These are phyloP conservation scores for Parasarocladium wereldwijsianum DNA, from an alignment of 2,329 filamentous ascomycete genomes.

Conservation along the genomic window DNA sequence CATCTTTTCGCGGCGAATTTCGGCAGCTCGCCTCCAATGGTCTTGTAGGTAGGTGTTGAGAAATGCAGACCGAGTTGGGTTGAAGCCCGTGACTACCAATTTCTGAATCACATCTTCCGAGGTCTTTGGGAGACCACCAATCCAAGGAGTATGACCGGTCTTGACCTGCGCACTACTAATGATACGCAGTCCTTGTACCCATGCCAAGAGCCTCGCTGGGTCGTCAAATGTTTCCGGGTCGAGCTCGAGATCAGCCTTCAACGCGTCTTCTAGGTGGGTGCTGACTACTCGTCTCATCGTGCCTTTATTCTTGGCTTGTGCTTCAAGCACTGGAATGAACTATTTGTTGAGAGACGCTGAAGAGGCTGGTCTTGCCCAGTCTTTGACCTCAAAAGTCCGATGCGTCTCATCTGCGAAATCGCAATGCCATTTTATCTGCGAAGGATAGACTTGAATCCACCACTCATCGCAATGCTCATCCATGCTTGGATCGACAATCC, in stretches of 20 bases:
- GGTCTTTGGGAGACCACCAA: constrained; percentile 33
- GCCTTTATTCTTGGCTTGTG: constrained; percentile 13
- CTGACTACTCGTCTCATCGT: constrained; percentile 33
- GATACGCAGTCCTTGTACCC: constrained; percentile 28
- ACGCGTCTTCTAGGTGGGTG: constrained; percentile 29
- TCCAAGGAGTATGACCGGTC: constrained; percentile 24
- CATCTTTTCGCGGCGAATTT: constrained; percentile 37
- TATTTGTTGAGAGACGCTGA: constrained; percentile 49
- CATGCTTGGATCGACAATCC: constrained; percentile 46
- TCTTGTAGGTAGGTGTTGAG: too few species aligned
- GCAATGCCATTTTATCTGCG: constrained; percentile 54
- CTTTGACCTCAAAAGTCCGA: constrained; percentile 51
- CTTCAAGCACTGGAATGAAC: constrained; percentile 52
- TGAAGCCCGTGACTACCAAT: constrained; percentile 47
- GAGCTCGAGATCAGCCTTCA: constrained; percentile 35
- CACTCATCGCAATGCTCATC: constrained; percentile 26
- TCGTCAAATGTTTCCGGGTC: constrained; percentile 35
- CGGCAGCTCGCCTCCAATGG: constrained; percentile 34
- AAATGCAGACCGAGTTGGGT: constrained; percentile 29
- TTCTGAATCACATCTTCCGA: constrained; percentile 36
- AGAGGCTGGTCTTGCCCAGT: constrained; percentile 15
- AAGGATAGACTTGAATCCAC: constrained; percentile 53
- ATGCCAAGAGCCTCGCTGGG: constrained; percentile 35
- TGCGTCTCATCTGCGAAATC: constrained; percentile 31
- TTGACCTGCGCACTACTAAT: constrained; percentile 21